Base-by-base conservation (phyloP, 768 basidiomycete species). In the Lanmaoa rubissima region DNA sequence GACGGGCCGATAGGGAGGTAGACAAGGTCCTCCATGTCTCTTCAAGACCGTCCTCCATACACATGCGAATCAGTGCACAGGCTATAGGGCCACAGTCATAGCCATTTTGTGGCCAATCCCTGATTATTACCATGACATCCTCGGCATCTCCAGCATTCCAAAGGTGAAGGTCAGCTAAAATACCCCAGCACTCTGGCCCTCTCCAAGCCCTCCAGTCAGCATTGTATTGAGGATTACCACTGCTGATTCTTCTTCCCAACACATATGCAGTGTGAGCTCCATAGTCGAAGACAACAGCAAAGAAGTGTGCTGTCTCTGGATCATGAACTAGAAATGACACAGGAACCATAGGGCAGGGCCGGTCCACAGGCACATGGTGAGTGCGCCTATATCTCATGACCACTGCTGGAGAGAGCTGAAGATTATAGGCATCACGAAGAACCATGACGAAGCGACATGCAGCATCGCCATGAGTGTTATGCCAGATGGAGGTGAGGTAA, bases 401-500 rank as follows among this genome's bases (percentile, higher is more conserved):
- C 11, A 50, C 53, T 5, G 13, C 38, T 1, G 19, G 3, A 16
- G 26, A 17, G 2, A 58, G 2, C 1, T 49, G 12, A 1, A 49
- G 42, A 12, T 49, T 16, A 1, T n/a, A 42, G 4, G 7, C 7
- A n/a, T 43, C 40, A 1, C 38, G 24, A 4, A 43, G 42, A 1
- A 59, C 9, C 45, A 48, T 48, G 4, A 48, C 5, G 6, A 51
- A 48, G 5, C 34, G 21, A 48, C 45, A 59, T 1, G 1, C 19
- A 0, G 49, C 8, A 26, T 42, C 38, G 1, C 31, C 41, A 35
- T 12, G 12, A 5, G 9, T 12, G 2, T 42, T 42, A 38, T 59
- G 54, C 55, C 55, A 59, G 10, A 57, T n/a, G 4, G 40, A 43
- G 1, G 55, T 5, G 1, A 59, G 55, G 14, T 57, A 43, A 4